Conservation (phyloP, 306 rosid genomes). For the Cucurbita moschata region DNA sequence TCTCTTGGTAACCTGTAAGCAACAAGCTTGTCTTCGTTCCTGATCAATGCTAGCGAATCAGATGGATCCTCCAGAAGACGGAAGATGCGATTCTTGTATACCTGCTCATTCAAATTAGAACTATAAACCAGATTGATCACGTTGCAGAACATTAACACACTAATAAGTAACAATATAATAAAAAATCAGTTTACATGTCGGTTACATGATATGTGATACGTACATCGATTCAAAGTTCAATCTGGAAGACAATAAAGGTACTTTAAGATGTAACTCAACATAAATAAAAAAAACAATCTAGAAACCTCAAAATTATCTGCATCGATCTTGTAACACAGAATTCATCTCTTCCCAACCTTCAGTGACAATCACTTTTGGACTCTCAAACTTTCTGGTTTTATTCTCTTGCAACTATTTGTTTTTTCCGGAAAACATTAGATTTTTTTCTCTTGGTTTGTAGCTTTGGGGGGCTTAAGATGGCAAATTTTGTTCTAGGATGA, state of each 20-base stretch:
- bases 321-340: not conserved
- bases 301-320: not conserved
- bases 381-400: not conserved
- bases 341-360: not conserved
- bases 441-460: not conserved
- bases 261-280: not conserved
- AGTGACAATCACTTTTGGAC: not conserved
- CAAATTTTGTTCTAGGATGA: not conserved
- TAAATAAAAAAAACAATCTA: not conserved
- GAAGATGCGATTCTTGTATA: conserved; percentile 31
- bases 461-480: not conserved
- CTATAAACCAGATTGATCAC: not conserved
- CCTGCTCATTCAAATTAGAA: conserved; percentile 18
- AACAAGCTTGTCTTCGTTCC: conserved; percentile 62
- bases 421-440: not conserved
- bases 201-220: not conserved
- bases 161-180: not conserved
- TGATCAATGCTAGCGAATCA: conserved; percentile 37
- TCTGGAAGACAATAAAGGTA: not conserved
- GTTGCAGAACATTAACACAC: not conserved
- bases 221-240: not conserved
- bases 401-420: not conserved
- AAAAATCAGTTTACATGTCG: not conserved
- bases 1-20: conserved; percentile 59
- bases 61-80: conserved; percentile 35